Evolutionary conservation across 805 yeast species (phyloP).

Genomic region (Cyberlindnera galapagoensis): DNA sequence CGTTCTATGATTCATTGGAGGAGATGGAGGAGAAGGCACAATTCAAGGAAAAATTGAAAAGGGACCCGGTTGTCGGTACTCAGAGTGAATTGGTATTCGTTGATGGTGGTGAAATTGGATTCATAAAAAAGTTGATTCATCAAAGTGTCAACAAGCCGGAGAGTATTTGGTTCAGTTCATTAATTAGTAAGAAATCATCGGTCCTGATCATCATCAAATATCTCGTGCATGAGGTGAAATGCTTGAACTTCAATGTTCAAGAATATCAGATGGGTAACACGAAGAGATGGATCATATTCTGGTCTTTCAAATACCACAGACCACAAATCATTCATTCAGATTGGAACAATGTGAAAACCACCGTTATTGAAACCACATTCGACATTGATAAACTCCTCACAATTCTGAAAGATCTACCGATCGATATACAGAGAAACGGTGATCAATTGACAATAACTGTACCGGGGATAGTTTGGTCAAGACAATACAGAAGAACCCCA

Average conservation of each 20-base stretch:
- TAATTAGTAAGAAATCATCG: constrained; percentile 27
- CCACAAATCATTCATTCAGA: constrained; percentile 1
- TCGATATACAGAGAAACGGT: background rate
- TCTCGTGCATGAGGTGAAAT: constrained; percentile 1
- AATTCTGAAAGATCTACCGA: constrained; percentile 1
- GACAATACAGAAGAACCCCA: constrained; percentile 19
- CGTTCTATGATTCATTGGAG: constrained; percentile 34
- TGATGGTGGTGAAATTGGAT: constrained; percentile 40
- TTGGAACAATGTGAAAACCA: constrained; percentile 3
- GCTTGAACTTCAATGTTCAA: constrained; percentile 14
- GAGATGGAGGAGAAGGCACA: constrained; percentile 25
- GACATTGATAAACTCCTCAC: constrained; percentile 5
- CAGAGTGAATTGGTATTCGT: constrained; percentile 32
- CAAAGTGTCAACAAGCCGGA: constrained; percentile 24
- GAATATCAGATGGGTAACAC: constrained; percentile 19
- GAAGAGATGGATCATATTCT: constrained; percentile 22
- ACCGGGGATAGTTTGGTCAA: constrained; percentile 22
- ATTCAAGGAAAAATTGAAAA: constrained; percentile 21
- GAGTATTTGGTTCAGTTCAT: constrained; percentile 33
- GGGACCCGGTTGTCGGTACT: constrained; percentile 27
- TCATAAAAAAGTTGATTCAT: constrained; percentile 30
- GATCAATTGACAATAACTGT: constrained; percentile 1
- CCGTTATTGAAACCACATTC: constrained; percentile 13
- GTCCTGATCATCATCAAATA: constrained; percentile 5
- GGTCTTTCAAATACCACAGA: constrained; percentile 14